Conservation (phyloP, 768 basidiomycete genomes). For the Phanerochaete carnosa region DNA sequence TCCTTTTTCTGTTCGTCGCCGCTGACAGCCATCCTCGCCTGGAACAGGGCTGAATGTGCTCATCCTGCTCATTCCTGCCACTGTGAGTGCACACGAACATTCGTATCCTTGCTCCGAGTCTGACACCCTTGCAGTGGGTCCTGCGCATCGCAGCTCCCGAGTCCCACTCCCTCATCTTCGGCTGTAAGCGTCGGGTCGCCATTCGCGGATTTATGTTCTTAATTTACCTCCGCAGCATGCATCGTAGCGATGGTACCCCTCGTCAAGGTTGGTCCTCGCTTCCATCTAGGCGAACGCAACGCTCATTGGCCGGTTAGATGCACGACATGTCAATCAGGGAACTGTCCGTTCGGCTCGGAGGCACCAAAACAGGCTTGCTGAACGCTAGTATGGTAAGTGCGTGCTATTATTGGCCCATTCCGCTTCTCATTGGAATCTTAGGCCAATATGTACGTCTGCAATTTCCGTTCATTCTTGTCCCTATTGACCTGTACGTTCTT, state of each 20-base stretch:
- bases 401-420: neutral
- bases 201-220: neutral
- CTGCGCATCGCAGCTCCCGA: constrained; percentile 44
- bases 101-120: neutral
- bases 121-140: constrained; percentile 44
- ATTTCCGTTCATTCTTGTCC: neutral
- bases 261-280: constrained; percentile 50
- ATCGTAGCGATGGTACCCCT: constrained; percentile 73
- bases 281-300: neutral
- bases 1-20: neutral
- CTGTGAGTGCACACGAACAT: constrained; percentile 41
- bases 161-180: constrained; percentile 55
- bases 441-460: constrained; percentile 56
- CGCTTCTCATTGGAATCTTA: constrained; percentile 29
- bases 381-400: constrained; percentile 73
- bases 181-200: constrained; percentile 40
- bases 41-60: constrained; percentile 68
- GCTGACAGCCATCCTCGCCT: neutral
- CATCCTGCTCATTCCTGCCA: constrained; percentile 59
- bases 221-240: constrained; percentile 41
- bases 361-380: constrained; percentile 71
- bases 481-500: neutral
- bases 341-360: constrained; percentile 71
- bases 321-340: constrained; percentile 78
- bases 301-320: constrained; percentile 39